Evolutionary conservation across 2,329 filamentous ascomycete species (phyloP).

Genomic region (Aureobasidium leucospermi): DNA sequence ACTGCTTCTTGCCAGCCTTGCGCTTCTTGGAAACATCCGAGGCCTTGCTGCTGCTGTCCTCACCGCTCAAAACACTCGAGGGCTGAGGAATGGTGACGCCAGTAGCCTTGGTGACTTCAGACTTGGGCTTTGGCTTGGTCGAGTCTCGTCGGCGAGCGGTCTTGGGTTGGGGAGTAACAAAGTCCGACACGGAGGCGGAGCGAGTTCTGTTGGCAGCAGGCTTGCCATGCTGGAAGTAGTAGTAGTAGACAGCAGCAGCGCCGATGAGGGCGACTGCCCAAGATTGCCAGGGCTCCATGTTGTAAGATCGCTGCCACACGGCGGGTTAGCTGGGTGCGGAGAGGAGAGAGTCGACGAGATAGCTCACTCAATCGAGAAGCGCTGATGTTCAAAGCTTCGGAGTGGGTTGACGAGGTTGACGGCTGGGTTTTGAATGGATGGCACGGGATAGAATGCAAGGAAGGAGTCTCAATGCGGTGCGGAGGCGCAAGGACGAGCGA

Average conservation of each 20-base stretch:
- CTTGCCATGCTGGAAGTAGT: slow-evolving; percentile 21
- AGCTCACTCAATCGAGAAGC: neutral
- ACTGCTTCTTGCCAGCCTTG: slow-evolving; percentile 24
- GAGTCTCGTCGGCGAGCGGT: slow-evolving; percentile 16
- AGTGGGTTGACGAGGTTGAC: neutral
- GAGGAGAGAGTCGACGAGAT: neutral
- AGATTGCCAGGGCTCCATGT: slow-evolving; percentile 24
- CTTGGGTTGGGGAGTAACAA: slow-evolving; percentile 15
- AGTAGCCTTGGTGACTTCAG: slow-evolving; percentile 15
- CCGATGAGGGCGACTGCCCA: slow-evolving; percentile 21
- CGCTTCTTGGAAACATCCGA: slow-evolving; percentile 26
- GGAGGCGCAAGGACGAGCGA: slow-evolving; percentile 10
- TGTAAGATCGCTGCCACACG: neutral
- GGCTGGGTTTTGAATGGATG: slow-evolving; percentile 2
- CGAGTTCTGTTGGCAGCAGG: slow-evolving; percentile 16
- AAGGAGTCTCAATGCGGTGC: slow-evolving; percentile 5
- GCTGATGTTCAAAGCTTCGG: neutral
- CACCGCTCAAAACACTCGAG: slow-evolving; percentile 1
- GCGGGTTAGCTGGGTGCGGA: neutral
- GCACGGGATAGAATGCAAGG: slow-evolving; percentile 8
- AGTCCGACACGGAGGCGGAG: slow-evolving; percentile 14
- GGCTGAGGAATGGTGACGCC: slow-evolving; percentile 15
- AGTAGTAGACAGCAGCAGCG: slow-evolving; percentile 20
- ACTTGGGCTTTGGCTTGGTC: slow-evolving; percentile 19
- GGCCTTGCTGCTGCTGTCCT: slow-evolving; percentile 11